Conservation (phyloP, 1,284 basidiomycete species). For the Ganoderma meredithae region DNA sequence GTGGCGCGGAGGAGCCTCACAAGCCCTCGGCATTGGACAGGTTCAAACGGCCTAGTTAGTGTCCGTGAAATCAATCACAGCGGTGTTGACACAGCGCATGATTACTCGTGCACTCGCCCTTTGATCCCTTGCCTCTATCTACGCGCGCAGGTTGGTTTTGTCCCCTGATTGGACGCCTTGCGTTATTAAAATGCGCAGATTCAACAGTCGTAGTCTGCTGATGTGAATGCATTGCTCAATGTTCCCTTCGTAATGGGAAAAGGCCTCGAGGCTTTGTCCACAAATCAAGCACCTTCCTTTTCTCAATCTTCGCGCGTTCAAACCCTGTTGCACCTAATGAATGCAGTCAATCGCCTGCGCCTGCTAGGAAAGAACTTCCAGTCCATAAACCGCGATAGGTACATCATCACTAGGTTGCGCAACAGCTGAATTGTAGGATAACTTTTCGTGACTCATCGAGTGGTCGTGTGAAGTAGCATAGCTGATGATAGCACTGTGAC, state of each 20-base stretch:
- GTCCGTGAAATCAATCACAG: not conserved
- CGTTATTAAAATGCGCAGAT: no score
- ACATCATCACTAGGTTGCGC: conserved; percentile 5
- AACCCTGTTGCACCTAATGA: not conserved
- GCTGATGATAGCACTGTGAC: conserved; percentile 8
- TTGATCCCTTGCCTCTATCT: not conserved
- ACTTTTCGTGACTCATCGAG: conserved; percentile 13
- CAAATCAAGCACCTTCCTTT: no score
- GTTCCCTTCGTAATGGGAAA: no score
- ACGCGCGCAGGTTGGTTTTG: no score
- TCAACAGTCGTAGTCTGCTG: no score
- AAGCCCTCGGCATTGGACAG: conserved; percentile 74
- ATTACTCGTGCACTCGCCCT: not conserved
- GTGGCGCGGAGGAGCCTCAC: conserved; percentile 46
- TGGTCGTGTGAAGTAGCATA: conserved; percentile 7
- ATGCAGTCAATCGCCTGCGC: no score
- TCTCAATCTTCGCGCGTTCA: not conserved
- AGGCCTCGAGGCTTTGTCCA: no score
- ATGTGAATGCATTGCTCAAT: no score
- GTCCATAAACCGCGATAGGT: conserved; percentile 10
- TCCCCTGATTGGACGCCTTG: no score
- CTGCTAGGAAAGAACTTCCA: not conserved
- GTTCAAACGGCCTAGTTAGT: conserved; percentile 48
- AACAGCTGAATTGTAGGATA: conserved; percentile 6
- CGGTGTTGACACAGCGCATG: no score